These are phyloP conservation scores for Talaromyces sp. DNA, from an alignment of 2,329 filamentous ascomycete species.

Conservation along the genomic window DNA sequence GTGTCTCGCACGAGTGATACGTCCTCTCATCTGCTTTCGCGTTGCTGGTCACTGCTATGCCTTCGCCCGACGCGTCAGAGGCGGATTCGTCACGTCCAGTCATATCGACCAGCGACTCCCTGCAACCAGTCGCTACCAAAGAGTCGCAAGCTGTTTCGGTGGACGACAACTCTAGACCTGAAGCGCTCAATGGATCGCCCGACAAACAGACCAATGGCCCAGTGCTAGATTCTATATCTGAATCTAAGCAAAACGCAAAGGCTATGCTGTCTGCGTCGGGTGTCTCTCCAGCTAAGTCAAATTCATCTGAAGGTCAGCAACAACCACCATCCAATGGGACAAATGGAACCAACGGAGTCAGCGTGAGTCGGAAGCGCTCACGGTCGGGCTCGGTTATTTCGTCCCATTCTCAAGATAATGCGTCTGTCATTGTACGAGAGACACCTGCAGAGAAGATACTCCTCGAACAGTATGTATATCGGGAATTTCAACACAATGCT, in stretches of 20 bases:
- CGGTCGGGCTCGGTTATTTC: conserved; percentile 56
- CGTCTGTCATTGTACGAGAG: conserved; percentile 38
- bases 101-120: conserved; percentile 25
- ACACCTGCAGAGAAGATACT: conserved; percentile 49
- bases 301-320: conserved; percentile 27
- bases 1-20: conserved; percentile 24
- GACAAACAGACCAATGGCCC: conserved; percentile 29
- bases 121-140: conserved; percentile 23
- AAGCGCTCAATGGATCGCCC: conserved; percentile 23
- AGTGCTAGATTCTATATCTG: conserved; percentile 47
- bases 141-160: conserved; percentile 25
- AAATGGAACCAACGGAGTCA: conserved; percentile 48
- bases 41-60: conserved; percentile 25
- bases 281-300: conserved; percentile 30
- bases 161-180: conserved; percentile 22
- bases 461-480: conserved; percentile 62
- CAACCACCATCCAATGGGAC: conserved; percentile 31
- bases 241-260: conserved; percentile 60
- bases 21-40: conserved; percentile 4
- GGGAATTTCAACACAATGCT: conserved; percentile 59
- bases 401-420: conserved; percentile 30
- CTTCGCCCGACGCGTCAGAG: conserved; percentile 32
- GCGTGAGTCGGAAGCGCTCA: conserved; percentile 56
- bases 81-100: conserved; percentile 24
- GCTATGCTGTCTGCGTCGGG: conserved; percentile 55